Evolutionary conservation across 306 rosid genomes (phyloP).

Genomic region (Dalbergia oliveri): DNA sequence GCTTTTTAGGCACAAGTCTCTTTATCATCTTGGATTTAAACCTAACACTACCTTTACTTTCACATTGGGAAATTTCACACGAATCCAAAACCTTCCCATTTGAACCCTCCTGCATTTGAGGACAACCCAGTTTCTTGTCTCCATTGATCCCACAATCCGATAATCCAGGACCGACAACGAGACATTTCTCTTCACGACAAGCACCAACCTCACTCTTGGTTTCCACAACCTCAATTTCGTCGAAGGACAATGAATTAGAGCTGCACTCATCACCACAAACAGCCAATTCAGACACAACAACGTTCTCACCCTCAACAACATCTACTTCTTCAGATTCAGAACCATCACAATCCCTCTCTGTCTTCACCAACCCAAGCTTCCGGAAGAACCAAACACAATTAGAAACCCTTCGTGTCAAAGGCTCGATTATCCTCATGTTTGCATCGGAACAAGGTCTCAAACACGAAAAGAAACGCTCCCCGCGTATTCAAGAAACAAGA

Average conservation of each 20-base stretch:
- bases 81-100: slow-evolving; percentile 26
- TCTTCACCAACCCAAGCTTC: slow-evolving; percentile 26
- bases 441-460: slow-evolving; percentile 38
- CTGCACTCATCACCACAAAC: slow-evolving; percentile 10
- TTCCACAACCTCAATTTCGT: slow-evolving; percentile 62
- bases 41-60: slow-evolving; percentile 42
- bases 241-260: not conserved
- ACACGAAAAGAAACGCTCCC: slow-evolving; percentile 47
- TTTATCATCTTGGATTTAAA: slow-evolving; percentile 61
- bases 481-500: slow-evolving; percentile 61
- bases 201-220: not conserved
- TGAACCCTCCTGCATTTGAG: slow-evolving; percentile 8
- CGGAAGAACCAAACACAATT: slow-evolving; percentile 28
- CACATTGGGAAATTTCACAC: slow-evolving; percentile 20
- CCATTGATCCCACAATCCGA: not conserved
- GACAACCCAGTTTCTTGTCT: slow-evolving; percentile 15
- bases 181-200: not conserved
- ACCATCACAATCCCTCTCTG: not conserved
- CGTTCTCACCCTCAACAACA: not conserved
- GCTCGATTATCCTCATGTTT: not conserved
- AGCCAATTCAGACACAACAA: not conserved
- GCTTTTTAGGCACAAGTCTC: slow-evolving; percentile 67
- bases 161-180: slow-evolving; percentile 16
- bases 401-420: slow-evolving; percentile 28
- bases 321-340: not conserved